phyloP scores from a whole-genome alignment of 148 eudicot species.

The Chenopodium formosanum region DNA sequence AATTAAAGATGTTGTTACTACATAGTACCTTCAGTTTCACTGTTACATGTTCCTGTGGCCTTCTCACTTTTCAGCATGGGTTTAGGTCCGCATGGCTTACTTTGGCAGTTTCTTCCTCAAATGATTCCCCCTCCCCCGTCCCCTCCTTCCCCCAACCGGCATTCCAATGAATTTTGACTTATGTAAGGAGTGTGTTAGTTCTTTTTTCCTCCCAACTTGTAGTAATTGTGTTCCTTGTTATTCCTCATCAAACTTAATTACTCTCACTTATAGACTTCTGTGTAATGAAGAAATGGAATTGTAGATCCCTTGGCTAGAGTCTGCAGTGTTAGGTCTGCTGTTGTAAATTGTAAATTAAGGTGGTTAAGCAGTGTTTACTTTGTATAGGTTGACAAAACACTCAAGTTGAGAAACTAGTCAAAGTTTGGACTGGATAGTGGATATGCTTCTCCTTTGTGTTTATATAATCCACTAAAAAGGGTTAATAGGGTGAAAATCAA shows the following conservation, averaged over 20 bases:
- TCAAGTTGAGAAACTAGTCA: not conserved
- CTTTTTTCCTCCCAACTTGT: not conserved
- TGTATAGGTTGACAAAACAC: not conserved
- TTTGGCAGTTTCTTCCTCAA: not conserved
- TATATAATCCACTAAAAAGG: too few species aligned
- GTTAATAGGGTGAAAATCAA: too few species aligned
- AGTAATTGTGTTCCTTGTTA: not conserved
- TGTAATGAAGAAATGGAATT: not conserved
- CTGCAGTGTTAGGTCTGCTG: not conserved
- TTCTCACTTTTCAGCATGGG: not conserved
- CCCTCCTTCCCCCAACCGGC: not conserved
- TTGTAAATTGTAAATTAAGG: not conserved
- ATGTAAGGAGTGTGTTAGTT: not conserved
- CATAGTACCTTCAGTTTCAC: not conserved
- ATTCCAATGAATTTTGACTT: not conserved
- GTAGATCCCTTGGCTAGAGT: too few species aligned
- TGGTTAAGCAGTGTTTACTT: not conserved
- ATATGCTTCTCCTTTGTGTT: too few species aligned
- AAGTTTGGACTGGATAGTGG: too few species aligned
- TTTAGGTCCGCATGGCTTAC: not conserved
- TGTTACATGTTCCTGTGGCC: not conserved
- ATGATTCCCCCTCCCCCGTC: not conserved
- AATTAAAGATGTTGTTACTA: too few species aligned
- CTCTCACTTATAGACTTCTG: not conserved
- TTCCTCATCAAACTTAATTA: not conserved